Conservation (phyloP, 2,329 filamentous ascomycete species). For the Colletotrichum eremochloae region DNA sequence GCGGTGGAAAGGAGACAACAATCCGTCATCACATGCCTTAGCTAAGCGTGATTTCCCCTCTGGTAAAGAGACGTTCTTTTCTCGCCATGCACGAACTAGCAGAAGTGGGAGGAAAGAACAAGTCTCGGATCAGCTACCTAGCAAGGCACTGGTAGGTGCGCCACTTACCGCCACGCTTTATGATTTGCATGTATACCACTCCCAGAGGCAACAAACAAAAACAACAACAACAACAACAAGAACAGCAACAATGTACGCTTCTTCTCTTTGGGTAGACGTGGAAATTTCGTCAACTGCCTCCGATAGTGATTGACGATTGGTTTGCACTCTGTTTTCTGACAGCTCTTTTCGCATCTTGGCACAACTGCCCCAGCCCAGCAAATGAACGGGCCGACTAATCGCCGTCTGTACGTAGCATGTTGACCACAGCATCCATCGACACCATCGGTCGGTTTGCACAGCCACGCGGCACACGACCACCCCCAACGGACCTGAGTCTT, state of each 20-base stretch:
- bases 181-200: not conserved
- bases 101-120: not conserved
- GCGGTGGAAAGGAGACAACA: not conserved
- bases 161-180: constrained; percentile 9
- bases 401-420: constrained; percentile 21
- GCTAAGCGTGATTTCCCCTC: not conserved
- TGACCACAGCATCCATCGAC: constrained; percentile 8
- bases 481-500: constrained; percentile 26
- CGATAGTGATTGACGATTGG: too few species aligned
- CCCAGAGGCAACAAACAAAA: constrained; percentile 11
- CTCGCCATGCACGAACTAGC: constrained; percentile 15
- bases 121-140: not conserved
- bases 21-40: not conserved
- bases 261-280: too few species aligned
- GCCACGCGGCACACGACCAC: constrained; percentile 33
- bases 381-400: constrained; percentile 35
- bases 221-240: not conserved
- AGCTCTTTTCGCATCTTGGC: not conserved
- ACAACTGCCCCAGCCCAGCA: too few species aligned
- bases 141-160: constrained; percentile 24
- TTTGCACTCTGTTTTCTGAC: not conserved
- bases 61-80: not conserved
- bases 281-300: not conserved
- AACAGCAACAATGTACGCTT: not conserved
- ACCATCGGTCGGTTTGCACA: constrained; percentile 30